phyloP scores from a whole-genome alignment of 495 filamentous ascomycete genomes.

The Penicillium maclennaniae region DNA sequence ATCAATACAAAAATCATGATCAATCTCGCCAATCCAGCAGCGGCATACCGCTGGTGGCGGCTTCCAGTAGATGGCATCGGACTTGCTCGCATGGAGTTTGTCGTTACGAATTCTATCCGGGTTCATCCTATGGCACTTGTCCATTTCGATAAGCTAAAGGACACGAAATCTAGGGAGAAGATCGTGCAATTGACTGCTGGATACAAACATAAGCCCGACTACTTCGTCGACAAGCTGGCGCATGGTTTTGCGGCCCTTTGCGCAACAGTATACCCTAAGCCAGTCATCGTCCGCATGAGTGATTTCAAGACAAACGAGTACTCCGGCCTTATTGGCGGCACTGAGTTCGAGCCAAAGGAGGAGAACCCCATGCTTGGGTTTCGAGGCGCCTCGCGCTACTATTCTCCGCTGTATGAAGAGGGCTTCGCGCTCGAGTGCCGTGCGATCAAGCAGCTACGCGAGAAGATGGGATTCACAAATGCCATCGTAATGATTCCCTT shows the following conservation, averaged over 20 bases:
- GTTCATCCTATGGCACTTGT: slow-evolving; percentile 33
- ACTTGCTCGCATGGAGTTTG: slow-evolving; percentile 21
- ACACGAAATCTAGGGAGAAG: slow-evolving; percentile 18
- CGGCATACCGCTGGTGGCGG: slow-evolving; percentile 29
- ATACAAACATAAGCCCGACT: slow-evolving; percentile 31
- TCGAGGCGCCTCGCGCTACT: slow-evolving; percentile 36
- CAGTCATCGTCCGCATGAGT: slow-evolving; percentile 34
- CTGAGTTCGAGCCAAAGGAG: slow-evolving; percentile 33
- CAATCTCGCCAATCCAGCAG: slow-evolving; percentile 30
- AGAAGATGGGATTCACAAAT: slow-evolving; percentile 33
- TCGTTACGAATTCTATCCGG: slow-evolving; percentile 15
- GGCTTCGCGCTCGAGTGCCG: slow-evolving; percentile 36
- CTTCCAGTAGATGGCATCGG: slow-evolving; percentile 18
- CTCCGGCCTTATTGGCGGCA: slow-evolving; percentile 33
- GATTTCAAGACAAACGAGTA: slow-evolving; percentile 43
- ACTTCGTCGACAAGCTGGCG: slow-evolving; percentile 36
- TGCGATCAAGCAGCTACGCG: slow-evolving; percentile 34
- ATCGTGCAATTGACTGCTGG: slow-evolving; percentile 26
- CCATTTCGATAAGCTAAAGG: slow-evolving; percentile 26
- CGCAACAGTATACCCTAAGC: slow-evolving; percentile 28
- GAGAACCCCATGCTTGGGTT: slow-evolving; percentile 40
- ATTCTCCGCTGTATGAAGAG: slow-evolving; percentile 33
- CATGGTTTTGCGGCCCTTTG: slow-evolving; percentile 34
- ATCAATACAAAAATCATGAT: slow-evolving; percentile 23
- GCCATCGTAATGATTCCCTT: slow-evolving; percentile 38